Percentiles rank a stretch among this genome's conserved stretches.
Conservation (phyloP, 2,329 filamentous ascomycete species). For the Ophiostoma ips region DNA sequence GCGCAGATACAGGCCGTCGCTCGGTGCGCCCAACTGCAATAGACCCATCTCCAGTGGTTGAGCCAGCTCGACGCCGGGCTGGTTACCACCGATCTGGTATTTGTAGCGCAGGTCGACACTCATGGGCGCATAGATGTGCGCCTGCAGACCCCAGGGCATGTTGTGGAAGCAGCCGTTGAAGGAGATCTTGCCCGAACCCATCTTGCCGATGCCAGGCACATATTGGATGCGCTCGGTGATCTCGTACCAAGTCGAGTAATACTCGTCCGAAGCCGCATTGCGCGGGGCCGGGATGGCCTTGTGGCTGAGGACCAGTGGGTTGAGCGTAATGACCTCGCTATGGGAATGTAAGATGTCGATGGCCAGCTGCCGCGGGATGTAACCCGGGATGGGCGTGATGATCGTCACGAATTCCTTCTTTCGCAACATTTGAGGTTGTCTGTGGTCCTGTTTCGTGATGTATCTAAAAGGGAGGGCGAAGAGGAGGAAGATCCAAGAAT, state of each 20-base stretch:
- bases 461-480: background rate
- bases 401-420: conserved; percentile 55
- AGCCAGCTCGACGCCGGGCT: conserved; percentile 48
- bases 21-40: conserved; percentile 42
- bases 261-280: conserved; percentile 55
- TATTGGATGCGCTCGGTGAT: conserved; percentile 56
- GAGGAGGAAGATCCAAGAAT: too few relatives aligned
- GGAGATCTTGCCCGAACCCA: conserved; percentile 49
- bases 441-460: background rate
- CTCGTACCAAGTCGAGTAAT: conserved; percentile 62
- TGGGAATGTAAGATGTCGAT: conserved; percentile 60
- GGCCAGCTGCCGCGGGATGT: conserved; percentile 57
- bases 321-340: conserved; percentile 56
- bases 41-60: conserved; percentile 49
- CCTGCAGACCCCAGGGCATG: conserved; percentile 58
- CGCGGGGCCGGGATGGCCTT: conserved; percentile 52
- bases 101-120: conserved; percentile 53
- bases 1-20: conserved; percentile 52
- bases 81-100: conserved; percentile 55
- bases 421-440: conserved; percentile 26
- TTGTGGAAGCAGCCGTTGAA: conserved; percentile 63
- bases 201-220: conserved; percentile 49
- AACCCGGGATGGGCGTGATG: conserved; percentile 54
- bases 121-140: conserved; percentile 56
- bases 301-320: conserved; percentile 52